Evolutionary conservation across 306 rosid species (phyloP).

Genomic region (Vicia sativa): DNA sequence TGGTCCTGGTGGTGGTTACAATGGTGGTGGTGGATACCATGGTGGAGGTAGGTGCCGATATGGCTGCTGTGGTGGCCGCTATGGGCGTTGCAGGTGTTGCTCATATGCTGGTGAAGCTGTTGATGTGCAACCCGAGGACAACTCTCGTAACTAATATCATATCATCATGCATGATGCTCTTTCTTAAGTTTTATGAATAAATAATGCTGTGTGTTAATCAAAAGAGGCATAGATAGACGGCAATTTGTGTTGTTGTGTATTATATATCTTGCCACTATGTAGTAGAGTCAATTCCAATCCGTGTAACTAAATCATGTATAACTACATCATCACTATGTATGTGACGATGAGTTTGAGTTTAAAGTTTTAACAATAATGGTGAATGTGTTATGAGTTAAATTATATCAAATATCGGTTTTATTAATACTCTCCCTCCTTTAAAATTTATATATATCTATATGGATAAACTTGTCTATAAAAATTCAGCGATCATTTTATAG

Average conservation of each 20-base stretch:
- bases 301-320: too few relatives aligned
- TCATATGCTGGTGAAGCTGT: constrained; percentile 3
- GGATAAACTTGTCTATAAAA: too few relatives aligned
- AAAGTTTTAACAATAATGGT: too few relatives aligned
- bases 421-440: too few relatives aligned
- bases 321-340: too few relatives aligned
- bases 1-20: neutral
- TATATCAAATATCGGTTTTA: too few relatives aligned
- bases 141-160: neutral
- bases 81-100: neutral
- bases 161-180: neutral
- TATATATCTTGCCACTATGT: neutral
- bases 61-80: neutral
- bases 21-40: too few relatives aligned
- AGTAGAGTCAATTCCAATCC: too few relatives aligned
- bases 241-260: neutral
- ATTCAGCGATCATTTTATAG: too few relatives aligned
- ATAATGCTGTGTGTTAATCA: neutral
- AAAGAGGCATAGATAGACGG: neutral
- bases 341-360: too few relatives aligned
- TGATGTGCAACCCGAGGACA: neutral
- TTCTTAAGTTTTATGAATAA: neutral
- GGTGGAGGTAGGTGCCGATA: neutral
- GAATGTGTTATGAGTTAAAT: too few relatives aligned
- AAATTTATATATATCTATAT: too few relatives aligned